Base-by-base conservation (phyloP, 2,329 filamentous ascomycete species). In the Aspergillus sergii region DNA sequence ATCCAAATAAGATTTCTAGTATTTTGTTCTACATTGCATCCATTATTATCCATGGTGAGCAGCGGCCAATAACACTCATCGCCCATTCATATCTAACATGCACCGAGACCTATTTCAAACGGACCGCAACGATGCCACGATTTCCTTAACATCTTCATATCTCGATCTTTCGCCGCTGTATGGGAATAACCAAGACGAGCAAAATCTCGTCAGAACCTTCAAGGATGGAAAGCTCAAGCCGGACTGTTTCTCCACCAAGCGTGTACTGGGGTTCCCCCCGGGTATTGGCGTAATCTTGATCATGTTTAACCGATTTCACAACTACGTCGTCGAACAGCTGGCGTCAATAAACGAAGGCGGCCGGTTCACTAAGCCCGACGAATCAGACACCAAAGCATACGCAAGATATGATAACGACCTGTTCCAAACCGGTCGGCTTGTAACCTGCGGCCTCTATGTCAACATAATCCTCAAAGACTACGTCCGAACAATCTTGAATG, bases 21-120 rank as follows among this genome's bases (percentile, higher is more conserved):
- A 87, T 92, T 78, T 80, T 94, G 19, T 92, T 92, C 75, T 92
- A 93, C 67, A 80, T 91, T 50, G 91, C 90, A 0, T 87, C 89
- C 8, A 89, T 94, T 70, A 86, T 88, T 64, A 87, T 86, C 58
- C 85, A 86, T 67, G 82, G 82, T 75, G 75, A 48, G 72, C 58
- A 19, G 23, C 9, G 32, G 30, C 21, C 19, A 21, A 32, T 34
- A 34, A 16, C 30, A 19, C 21, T 5, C 39, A 8, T 36, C 21
- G 23, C 14, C 41, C 16, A 41, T 53, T 26, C 12, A 4, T 39
- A 21, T 12, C 72, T 76, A 56, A 76, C 59, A 57, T 28, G 3
- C 12, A 23, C 55, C 77, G 81, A 78, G 88, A 90, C 70, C 79
- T 89, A 57, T 91, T 91, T 76, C 83, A 86, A 43, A 91, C 89